Evolutionary conservation across 2,329 filamentous ascomycete genomes (phyloP).

Genomic region (Xylariaceae sp.): DNA sequence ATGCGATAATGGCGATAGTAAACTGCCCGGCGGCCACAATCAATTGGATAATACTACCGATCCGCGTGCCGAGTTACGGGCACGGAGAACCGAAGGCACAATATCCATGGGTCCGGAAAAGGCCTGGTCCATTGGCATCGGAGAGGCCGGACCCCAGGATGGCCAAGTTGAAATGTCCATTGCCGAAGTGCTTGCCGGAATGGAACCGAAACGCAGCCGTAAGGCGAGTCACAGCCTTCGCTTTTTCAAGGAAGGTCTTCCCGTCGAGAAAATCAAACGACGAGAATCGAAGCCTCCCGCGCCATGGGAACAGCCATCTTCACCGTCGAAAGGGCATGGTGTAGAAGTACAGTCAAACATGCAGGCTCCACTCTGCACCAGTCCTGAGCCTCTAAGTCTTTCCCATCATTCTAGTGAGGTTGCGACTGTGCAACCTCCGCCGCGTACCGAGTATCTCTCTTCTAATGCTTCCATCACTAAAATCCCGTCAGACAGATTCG

Average conservation of each 20-base stretch:
- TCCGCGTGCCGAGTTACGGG: slow-evolving; percentile 31
- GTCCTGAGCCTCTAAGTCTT: slow-evolving; percentile 21
- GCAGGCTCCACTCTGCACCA: slow-evolving; percentile 16
- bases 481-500: slow-evolving; percentile 12
- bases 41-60: slow-evolving; percentile 24
- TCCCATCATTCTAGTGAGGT: slow-evolving; percentile 25
- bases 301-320: slow-evolving; percentile 38
- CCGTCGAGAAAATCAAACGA: slow-evolving; percentile 52
- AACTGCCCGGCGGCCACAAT: slow-evolving; percentile 14
- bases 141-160: slow-evolving; percentile 44
- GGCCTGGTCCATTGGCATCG: slow-evolving; percentile 58
- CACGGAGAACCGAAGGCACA: slow-evolving; percentile 40
- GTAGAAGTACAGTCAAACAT: slow-evolving; percentile 13
- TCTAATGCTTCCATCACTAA: slow-evolving; percentile 13
- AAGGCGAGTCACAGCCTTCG: slow-evolving; percentile 63
- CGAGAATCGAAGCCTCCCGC: slow-evolving; percentile 40
- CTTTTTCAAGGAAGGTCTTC: slow-evolving; percentile 62
- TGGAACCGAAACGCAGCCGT: slow-evolving; percentile 60
- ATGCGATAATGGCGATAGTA: slow-evolving; percentile 24
- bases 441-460: slow-evolving; percentile 22
- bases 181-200: slow-evolving; percentile 53
- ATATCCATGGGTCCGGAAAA: slow-evolving; percentile 48
- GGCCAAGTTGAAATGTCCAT: slow-evolving; percentile 62
- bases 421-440: slow-evolving; percentile 23
- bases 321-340: slow-evolving; percentile 33